Evolutionary conservation across 495 filamentous ascomycete genomes (phyloP).

Genomic region (Venustampulla echinocandica): DNA sequence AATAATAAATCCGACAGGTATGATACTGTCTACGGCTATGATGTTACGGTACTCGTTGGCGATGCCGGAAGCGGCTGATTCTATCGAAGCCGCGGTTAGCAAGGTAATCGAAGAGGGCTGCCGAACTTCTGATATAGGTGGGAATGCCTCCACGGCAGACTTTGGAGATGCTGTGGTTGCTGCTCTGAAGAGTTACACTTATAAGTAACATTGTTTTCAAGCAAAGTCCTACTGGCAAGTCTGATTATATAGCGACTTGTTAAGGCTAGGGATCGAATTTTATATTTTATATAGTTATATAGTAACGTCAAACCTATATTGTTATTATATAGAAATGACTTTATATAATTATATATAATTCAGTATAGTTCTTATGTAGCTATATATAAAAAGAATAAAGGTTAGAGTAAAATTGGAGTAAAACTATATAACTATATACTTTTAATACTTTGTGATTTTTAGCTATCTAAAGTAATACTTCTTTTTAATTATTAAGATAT

Average conservation of each 20-base stretch:
- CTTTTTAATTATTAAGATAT: no score
- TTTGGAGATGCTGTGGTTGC: constrained; percentile 71
- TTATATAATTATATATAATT: no score
- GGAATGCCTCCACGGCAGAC: constrained; percentile 57
- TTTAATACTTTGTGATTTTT: no score
- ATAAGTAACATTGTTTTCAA: neutral
- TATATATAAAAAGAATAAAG: no score
- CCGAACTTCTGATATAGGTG: constrained; percentile 69
- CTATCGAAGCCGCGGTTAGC: constrained; percentile 69
- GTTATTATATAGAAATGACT: no score
- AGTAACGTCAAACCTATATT: no score
- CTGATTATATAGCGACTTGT: neutral
- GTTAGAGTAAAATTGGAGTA: no score
- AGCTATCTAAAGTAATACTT: no score
- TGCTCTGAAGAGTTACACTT: constrained; percentile 44
- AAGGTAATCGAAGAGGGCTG: constrained; percentile 63
- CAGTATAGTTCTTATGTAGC: no score
- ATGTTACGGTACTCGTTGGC: constrained; percentile 81
- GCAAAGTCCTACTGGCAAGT: neutral
- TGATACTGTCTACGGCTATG: constrained; percentile 78
- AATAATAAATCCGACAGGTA: constrained; percentile 73
- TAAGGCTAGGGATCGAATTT: neutral
- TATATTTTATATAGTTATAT: neutral
- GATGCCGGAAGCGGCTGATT: constrained; percentile 58
- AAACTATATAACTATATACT: no score